Conservation (phyloP, 2,329 filamentous ascomycete genomes). For the Talaromyces amestolkiae region DNA sequence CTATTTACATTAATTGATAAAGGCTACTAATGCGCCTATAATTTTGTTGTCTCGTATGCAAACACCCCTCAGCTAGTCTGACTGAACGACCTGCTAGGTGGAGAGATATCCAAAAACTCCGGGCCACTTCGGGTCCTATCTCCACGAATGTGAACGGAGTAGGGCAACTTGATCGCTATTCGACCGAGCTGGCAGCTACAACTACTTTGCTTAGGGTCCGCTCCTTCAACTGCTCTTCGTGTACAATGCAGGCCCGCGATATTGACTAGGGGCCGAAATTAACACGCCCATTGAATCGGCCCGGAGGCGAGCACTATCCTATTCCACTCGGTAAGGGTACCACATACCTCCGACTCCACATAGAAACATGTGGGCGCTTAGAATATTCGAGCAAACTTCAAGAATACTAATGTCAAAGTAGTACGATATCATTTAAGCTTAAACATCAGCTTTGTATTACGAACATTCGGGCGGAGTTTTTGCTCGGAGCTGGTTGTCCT, state of each 20-base stretch:
- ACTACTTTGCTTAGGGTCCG: not conserved
- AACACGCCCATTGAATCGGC: not conserved
- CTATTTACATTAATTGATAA: not conserved
- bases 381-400: not conserved
- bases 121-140: not conserved
- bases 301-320: not conserved
- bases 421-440: not conserved
- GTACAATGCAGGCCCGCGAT: not conserved
- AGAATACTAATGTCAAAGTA: not conserved
- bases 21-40: not conserved
- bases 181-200: not conserved
- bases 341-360: not conserved
- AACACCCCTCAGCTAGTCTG: not conserved
- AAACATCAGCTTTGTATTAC: not conserved
- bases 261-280: not conserved
- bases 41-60: not conserved
- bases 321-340: not conserved
- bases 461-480: not conserved
- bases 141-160: conserved; percentile 1
- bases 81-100: not conserved
- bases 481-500: not conserved
- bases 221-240: not conserved
- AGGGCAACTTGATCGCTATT: not conserved
- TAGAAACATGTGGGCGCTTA: not conserved
- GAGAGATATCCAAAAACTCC: not conserved